Base-by-base conservation (phyloP, 495 filamentous ascomycete genomes). In the Corynascus novoguineensis region DNA sequence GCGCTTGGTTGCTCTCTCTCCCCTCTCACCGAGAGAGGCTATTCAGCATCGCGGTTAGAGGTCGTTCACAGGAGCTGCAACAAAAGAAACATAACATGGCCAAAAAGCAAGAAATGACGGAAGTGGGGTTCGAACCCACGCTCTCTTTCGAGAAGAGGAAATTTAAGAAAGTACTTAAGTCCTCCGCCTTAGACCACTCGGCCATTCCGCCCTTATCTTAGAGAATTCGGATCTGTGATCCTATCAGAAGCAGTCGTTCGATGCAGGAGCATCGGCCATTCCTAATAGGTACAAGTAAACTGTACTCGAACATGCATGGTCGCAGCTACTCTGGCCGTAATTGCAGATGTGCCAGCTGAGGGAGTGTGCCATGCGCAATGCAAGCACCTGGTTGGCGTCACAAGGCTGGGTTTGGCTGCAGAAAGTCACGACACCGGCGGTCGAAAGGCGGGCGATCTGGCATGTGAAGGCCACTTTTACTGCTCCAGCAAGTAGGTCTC, bases 51-150 rank as follows among this genome's bases (percentile, higher is more conserved):
- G 6, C 7, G 6, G 15, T 17, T 3, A 17, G 35, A 17, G 7
- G 19, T 1, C 4, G 9, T n/a, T n/a, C n/a, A 35, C n/a, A n/a
- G n/a, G n/a, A n/a, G n/a, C n/a, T n/a, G n/a, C n/a, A 27, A n/a
- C 4, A 22, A 41, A 31, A 46, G 14, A 46, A 17, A 19, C 4
- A 5, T n/a, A n/a, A n/a, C n/a, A n/a, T 1, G 14, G 19, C 44
- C 29, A 51, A 62, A 47, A 59, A 48, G 34, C 38, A 47, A 41
- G 4, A 41, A 27, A 8, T 51, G 60, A 59, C 57, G 57, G 57
- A 53, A 60, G 60, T 63, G 60, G 56, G 56, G 60, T 59, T 63
- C 56, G 60, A 63, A 63, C 60, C 60, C 57, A 63, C 60, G 60
- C 60, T 63, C 56, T 59, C 60, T 63, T 50, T 59, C 60, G 60